phyloP scores from a whole-genome alignment of 169 alveolate genomes.

The Plasmodium adleri region DNA sequence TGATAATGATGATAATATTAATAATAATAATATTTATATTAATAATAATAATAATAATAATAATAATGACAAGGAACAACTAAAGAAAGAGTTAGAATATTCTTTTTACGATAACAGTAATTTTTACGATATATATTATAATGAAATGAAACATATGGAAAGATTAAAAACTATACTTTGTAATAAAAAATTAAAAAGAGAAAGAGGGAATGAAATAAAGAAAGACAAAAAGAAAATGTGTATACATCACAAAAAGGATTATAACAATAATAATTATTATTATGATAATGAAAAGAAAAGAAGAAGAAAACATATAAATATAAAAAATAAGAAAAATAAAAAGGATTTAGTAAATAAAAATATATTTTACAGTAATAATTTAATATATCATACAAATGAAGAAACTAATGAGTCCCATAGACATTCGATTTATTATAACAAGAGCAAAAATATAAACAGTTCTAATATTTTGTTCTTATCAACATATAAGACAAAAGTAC shows the following conservation, averaged over 20 bases:
- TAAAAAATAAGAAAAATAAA: neutral
- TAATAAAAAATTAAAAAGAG: neutral
- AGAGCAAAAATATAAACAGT: neutral
- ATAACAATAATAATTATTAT: neutral
- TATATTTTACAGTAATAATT: neutral
- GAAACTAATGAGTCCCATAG: neutral
- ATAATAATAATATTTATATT: no score
- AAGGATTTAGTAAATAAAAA: neutral
- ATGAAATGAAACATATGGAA: constrained; percentile 40
- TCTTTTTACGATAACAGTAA: constrained; percentile 56
- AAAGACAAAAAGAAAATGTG: neutral
- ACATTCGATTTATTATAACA: neutral
- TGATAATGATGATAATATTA: neutral
- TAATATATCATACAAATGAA: neutral
- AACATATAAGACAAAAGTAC: constrained; percentile 23
- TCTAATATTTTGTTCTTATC: constrained; percentile 1
- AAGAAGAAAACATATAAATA: neutral
- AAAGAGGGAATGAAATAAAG: neutral
- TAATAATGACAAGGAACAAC: neutral
- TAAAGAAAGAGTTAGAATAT: constrained; percentile 28
- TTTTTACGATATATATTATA: constrained; percentile 56
- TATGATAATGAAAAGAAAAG: neutral
- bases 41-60: neutral
- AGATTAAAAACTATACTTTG: constrained; percentile 1
- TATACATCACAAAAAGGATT: neutral